These are phyloP conservation scores for Claviceps purpurea DNA, from an alignment of 2,329 filamentous ascomycete species.

Conservation along the genomic window DNA sequence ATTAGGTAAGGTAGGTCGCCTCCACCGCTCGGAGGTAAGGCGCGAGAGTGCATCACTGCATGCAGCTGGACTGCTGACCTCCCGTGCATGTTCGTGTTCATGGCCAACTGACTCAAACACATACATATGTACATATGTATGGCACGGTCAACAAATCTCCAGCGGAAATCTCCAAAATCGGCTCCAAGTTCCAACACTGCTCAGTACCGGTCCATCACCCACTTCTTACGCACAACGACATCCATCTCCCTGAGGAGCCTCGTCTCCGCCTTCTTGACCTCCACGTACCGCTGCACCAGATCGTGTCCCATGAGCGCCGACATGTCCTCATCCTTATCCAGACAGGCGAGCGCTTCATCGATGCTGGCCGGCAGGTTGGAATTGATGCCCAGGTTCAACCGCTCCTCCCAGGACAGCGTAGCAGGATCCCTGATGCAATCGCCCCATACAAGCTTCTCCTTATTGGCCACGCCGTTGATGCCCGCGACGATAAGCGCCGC, in stretches of 20 bases:
- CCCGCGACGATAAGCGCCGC: conserved; percentile 20
- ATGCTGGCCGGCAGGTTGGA: conserved; percentile 41
- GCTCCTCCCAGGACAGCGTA: conserved; percentile 30
- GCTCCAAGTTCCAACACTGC: too few species aligned
- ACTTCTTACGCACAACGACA: conserved; percentile 33
- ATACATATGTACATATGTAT: not conserved
- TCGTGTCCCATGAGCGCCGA: conserved; percentile 30
- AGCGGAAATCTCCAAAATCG: not conserved
- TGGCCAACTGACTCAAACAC: too few species aligned
- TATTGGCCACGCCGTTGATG: conserved; percentile 12
- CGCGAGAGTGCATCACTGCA: too few species aligned
- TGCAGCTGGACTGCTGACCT: too few species aligned
- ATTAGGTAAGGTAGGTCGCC: too few species aligned
- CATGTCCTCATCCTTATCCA: conserved; percentile 36
- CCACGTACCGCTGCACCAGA: conserved; percentile 42
- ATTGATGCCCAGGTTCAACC: conserved; percentile 38
- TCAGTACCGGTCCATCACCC: conserved; percentile 52
- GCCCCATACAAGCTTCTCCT: conserved; percentile 28
- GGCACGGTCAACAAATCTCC: not conserved
- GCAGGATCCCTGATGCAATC: conserved; percentile 46
- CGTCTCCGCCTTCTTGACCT: conserved; percentile 46
- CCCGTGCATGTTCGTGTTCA: too few species aligned
- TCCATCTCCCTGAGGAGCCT: conserved; percentile 28
- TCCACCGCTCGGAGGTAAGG: too few species aligned
- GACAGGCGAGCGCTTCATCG: conserved; percentile 36